Conservation (phyloP, 192 early-diverging fungal species). For the Coemansia sp. region DNA sequence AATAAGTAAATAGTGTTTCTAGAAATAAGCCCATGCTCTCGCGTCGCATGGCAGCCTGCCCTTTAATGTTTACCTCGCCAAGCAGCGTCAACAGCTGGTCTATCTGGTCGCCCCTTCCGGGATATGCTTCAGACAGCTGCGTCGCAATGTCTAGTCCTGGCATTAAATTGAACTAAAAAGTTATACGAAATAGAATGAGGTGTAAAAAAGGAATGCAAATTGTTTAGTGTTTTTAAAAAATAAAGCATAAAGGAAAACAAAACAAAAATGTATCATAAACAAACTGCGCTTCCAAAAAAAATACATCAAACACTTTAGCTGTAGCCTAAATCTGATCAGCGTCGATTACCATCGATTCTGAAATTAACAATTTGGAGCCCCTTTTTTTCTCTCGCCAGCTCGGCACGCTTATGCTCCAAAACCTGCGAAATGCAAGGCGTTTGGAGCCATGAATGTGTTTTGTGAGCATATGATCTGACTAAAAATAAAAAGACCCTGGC, state of each 20-base stretch:
- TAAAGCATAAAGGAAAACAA: background rate
- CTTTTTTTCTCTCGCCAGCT: background rate
- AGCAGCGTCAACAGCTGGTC: conserved; percentile 36
- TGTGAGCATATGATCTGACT: background rate
- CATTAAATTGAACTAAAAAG: background rate
- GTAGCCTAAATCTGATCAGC: too few species aligned
- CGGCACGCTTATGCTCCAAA: background rate
- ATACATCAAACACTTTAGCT: too few species aligned
- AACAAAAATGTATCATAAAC: background rate
- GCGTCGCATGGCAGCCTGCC: too few species aligned
- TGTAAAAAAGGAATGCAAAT: too few species aligned
- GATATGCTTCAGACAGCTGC: conserved; percentile 61
- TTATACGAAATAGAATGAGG: background rate
- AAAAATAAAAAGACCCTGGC: background rate
- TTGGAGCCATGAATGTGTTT: background rate
- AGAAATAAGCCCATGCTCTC: too few species aligned
- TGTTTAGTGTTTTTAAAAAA: background rate
- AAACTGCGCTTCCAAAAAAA: too few species aligned
- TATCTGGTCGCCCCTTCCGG: conserved; percentile 40
- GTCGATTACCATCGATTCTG: too few species aligned
- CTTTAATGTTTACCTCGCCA: conserved; percentile 19
- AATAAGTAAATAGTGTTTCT: background rate
- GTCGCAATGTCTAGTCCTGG: conserved; percentile 14
- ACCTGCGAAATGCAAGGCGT: too few species aligned
- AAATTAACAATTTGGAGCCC: background rate